Evolutionary conservation across 768 basidiomycete species (phyloP).

Genomic region (Crepidotus variabilis): DNA sequence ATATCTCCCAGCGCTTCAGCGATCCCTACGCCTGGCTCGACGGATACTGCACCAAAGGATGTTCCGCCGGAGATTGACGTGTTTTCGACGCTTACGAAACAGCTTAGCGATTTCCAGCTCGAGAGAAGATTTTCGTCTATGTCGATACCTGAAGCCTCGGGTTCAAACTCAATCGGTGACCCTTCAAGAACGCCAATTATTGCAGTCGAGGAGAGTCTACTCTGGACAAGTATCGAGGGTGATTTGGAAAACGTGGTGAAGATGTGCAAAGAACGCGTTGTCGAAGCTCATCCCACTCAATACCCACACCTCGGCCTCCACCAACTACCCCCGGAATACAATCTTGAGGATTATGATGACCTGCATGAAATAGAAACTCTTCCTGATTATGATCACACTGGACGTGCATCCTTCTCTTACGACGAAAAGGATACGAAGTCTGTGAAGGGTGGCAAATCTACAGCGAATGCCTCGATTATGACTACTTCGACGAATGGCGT

Average conservation of each 20-base stretch:
- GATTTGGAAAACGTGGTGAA: slow-evolving; percentile 66
- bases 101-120: slow-evolving; percentile 64
- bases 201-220: slow-evolving; percentile 55
- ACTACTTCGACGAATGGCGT: slow-evolving; percentile 20
- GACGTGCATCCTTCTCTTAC: slow-evolving; percentile 25
- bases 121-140: slow-evolving; percentile 43
- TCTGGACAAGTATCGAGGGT: slow-evolving; percentile 75
- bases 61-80: slow-evolving; percentile 33
- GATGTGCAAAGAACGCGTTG: slow-evolving; percentile 61
- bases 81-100: slow-evolving; percentile 61
- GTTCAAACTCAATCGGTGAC: slow-evolving; percentile 26
- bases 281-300: slow-evolving; percentile 18
- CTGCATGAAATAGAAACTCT: slow-evolving; percentile 41
- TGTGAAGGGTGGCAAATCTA: slow-evolving; percentile 13
- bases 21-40: slow-evolving; percentile 10
- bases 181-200: slow-evolving; percentile 34
- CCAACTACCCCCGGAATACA: slow-evolving; percentile 46
- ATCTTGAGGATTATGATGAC: slow-evolving; percentile 52
- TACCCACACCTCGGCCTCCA: slow-evolving; percentile 23
- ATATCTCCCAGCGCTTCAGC: slow-evolving; percentile 11
- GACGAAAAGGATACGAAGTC: slow-evolving; percentile 28
- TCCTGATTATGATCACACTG: slow-evolving; percentile 51
- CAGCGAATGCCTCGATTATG: slow-evolving; percentile 17
- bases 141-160: slow-evolving; percentile 15
- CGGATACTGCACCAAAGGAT: slow-evolving; percentile 15